Percentiles rank a stretch among this genome's conserved stretches.
These are phyloP conservation scores for Clohesyomyces aquaticus DNA, from an alignment of 495 filamentous ascomycete genomes.

Conservation along the genomic window DNA sequence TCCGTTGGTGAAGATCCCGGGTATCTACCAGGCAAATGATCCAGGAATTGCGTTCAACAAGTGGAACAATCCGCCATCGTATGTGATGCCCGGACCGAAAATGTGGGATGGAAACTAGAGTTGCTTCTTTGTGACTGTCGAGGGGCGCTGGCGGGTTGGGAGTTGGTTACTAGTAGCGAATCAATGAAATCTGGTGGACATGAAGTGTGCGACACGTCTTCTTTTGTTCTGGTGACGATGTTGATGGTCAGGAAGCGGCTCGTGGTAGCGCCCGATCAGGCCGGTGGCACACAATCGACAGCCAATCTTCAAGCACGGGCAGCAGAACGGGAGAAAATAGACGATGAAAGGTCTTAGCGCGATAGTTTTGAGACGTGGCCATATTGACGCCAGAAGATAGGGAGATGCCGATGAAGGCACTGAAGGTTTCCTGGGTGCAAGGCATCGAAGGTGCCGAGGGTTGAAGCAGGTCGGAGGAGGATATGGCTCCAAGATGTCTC, in stretches of 20 bases:
- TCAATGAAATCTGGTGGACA: background rate
- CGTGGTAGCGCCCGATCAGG: too few relatives aligned
- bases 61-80: conserved; percentile 29
- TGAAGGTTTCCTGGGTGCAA: too few relatives aligned
- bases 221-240: background rate
- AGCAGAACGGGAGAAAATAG: background rate
- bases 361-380: too few relatives aligned
- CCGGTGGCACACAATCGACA: too few relatives aligned
- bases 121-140: background rate
- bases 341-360: too few relatives aligned
- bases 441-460: too few relatives aligned
- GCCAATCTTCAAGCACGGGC: too few relatives aligned
- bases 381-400: too few relatives aligned
- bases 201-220: background rate
- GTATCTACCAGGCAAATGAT: conserved; percentile 29
- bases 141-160: background rate
- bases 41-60: conserved; percentile 36
- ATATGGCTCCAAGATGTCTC: too few relatives aligned
- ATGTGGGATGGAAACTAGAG: conserved; percentile 23
- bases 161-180: background rate
- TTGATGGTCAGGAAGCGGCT: too few relatives aligned
- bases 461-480: too few relatives aligned
- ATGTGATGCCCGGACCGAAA: conserved; percentile 30
- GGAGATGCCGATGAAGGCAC: too few relatives aligned
- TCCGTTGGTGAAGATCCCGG: conserved; percentile 31